A percentile compares a stretch with the other conserved stretches of the same genome.
phyloP scores from a whole-genome alignment of 2,329 filamentous ascomycete species.

The Malbranchea zuffiana region DNA sequence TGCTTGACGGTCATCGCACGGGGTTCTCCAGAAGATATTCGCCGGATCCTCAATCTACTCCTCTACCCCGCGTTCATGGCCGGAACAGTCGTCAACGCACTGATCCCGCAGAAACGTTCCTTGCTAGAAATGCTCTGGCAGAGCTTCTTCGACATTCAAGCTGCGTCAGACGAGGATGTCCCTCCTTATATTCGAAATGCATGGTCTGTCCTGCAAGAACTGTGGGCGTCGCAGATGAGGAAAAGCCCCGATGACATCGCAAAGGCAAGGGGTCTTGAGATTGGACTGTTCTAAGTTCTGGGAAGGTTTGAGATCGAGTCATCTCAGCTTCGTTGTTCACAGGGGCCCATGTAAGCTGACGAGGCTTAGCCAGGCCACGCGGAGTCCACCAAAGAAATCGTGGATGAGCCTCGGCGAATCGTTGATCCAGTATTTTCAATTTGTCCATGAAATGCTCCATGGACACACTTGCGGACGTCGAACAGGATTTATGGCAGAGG shows the following conservation, averaged over 20 bases:
- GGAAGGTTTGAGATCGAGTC: too few species aligned
- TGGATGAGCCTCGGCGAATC: too few species aligned
- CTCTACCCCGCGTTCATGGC: conserved; percentile 12
- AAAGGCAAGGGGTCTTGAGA: conserved; percentile 8
- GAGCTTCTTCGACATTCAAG: conserved; percentile 5
- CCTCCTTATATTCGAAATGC: conserved; percentile 6
- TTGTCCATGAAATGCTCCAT: too few species aligned
- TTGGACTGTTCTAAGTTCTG: conserved; percentile 9
- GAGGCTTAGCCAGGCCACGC: too few species aligned
- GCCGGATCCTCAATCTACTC: conserved; percentile 10
- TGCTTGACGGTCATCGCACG: too few species aligned
- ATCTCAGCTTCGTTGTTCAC: too few species aligned
- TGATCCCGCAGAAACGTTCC: conserved; percentile 5
- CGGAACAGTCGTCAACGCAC: conserved; percentile 5
- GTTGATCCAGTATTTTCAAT: too few species aligned
- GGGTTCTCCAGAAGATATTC: too few species aligned
- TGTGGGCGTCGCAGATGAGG: conserved; percentile 6
- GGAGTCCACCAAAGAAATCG: too few species aligned
- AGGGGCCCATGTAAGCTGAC: too few species aligned
- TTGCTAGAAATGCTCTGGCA: conserved; percentile 10
- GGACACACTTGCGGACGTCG: too few species aligned
- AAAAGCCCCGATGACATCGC: conserved; percentile 11
- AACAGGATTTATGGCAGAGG: too few species aligned
- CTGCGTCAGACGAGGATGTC: conserved; percentile 2
- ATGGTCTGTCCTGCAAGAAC: conserved; percentile 8